Conservation (phyloP, 2,329 filamentous ascomycete genomes). For the Pyricularia pennisetigena region DNA sequence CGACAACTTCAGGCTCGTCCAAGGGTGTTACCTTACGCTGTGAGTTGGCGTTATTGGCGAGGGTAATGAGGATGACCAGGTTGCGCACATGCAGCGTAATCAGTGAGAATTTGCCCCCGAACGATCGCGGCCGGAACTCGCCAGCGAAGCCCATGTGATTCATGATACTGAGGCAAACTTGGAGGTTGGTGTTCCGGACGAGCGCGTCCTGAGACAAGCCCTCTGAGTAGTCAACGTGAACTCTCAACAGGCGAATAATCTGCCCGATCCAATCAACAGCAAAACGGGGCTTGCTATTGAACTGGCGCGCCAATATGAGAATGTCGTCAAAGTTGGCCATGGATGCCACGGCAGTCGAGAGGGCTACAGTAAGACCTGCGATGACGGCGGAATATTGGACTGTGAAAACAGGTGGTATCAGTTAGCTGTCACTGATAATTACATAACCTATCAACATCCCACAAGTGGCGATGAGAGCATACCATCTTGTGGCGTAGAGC, state of each 20-base stretch:
- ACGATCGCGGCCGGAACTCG: slow-evolving; percentile 48
- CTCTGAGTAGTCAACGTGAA: slow-evolving; percentile 73
- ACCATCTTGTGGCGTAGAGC: slow-evolving; percentile 39
- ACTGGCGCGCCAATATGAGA: slow-evolving; percentile 53
- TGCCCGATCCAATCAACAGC: slow-evolving; percentile 54
- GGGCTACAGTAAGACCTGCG: slow-evolving; percentile 47
- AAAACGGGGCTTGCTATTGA: slow-evolving; percentile 35
- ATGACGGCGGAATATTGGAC: slow-evolving; percentile 45
- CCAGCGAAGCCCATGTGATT: slow-evolving; percentile 67
- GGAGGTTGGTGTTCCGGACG: slow-evolving; percentile 62
- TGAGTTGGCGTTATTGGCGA: slow-evolving; percentile 48
- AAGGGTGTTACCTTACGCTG: slow-evolving; percentile 48
- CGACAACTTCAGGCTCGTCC: slow-evolving; percentile 64
- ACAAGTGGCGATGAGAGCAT: slow-evolving; percentile 11
- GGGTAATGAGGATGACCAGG: slow-evolving; percentile 53
- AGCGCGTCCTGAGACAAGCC: slow-evolving; percentile 64
- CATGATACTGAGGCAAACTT: slow-evolving; percentile 69
- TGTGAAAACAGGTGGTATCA: slow-evolving; percentile 19
- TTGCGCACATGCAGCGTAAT: slow-evolving; percentile 66
- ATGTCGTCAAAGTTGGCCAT: slow-evolving; percentile 58
- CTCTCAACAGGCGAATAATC: slow-evolving; percentile 58
- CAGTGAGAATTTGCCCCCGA: slow-evolving; percentile 67
- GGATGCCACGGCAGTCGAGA: slow-evolving; percentile 33
- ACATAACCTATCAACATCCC: background rate
- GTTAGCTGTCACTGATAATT: slow-evolving; percentile 7